Evolutionary conservation across 2,329 filamentous ascomycete genomes (phyloP).

Genomic region (Penicillium sp.): DNA sequence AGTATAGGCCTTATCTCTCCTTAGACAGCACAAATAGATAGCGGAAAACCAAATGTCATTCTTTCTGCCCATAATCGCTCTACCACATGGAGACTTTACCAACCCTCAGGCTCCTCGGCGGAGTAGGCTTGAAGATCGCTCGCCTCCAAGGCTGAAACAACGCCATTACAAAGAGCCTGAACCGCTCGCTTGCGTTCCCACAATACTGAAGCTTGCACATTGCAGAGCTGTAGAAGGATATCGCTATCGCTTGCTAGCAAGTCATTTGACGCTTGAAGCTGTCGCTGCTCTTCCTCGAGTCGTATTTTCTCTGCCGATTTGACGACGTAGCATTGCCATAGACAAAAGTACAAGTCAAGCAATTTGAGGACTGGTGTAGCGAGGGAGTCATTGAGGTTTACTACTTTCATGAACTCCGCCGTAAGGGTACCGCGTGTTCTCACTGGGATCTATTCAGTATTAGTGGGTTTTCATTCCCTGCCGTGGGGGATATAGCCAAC

Average conservation of each 20-base stretch:
- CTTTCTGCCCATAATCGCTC: not conserved
- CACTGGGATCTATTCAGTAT: no score
- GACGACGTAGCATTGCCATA: not conserved
- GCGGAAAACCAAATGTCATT: not conserved
- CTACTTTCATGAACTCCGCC: not conserved
- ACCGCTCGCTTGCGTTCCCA: not conserved
- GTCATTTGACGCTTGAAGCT: not conserved
- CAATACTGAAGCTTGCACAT: no score
- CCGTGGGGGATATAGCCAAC: no score
- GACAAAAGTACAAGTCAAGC: constrained; percentile 1
- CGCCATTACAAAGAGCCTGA: not conserved
- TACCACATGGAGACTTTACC: not conserved
- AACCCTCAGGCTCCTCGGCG: not conserved
- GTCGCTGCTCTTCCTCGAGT: not conserved
- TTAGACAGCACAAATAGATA: no score
- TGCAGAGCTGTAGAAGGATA: no score
- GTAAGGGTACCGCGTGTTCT: not conserved
- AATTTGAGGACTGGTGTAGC: not conserved
- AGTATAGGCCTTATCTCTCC: no score
- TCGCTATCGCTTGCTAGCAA: no score
- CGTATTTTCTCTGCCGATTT: constrained; percentile 1
- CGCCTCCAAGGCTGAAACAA: not conserved
- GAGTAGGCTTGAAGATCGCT: not conserved
- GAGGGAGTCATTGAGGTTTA: not conserved
- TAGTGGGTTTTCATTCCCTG: no score